phyloP scores from a whole-genome alignment of 257 asterid genomes.

The Lycium ferocissimum region DNA sequence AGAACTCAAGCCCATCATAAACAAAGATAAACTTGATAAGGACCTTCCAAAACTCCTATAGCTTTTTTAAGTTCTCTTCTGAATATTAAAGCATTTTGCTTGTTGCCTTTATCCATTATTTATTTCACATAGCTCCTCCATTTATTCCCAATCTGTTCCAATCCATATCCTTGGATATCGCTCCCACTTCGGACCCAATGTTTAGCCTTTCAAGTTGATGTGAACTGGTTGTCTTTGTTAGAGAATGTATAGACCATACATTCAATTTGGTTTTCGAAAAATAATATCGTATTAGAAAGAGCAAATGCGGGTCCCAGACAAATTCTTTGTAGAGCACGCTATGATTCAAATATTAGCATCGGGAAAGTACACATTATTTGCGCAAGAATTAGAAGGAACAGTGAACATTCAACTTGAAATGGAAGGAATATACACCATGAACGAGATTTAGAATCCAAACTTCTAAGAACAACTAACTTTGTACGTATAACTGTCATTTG shows the following conservation, averaged over 20 bases:
- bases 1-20: constrained; percentile 7
- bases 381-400: neutral
- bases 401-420: constrained; percentile 8
- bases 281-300: neutral
- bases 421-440: constrained; percentile 14
- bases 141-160: constrained; percentile 6
- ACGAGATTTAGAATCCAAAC: neutral
- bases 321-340: neutral
- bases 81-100: neutral
- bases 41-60: neutral
- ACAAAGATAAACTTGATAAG: neutral
- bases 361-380: neutral
- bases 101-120: neutral
- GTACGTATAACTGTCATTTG: neutral
- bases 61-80: constrained; percentile 1
- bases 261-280: constrained; percentile 8
- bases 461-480: neutral
- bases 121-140: constrained; percentile 20
- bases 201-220: neutral
- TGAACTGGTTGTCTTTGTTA: neutral
- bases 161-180: neutral
- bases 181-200: neutral
- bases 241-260: neutral
- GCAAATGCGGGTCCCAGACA: neutral
- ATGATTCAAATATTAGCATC: neutral